Conservation (phyloP, 345 rosid genomes). For the Rhodomyrtus tomentosa region DNA sequence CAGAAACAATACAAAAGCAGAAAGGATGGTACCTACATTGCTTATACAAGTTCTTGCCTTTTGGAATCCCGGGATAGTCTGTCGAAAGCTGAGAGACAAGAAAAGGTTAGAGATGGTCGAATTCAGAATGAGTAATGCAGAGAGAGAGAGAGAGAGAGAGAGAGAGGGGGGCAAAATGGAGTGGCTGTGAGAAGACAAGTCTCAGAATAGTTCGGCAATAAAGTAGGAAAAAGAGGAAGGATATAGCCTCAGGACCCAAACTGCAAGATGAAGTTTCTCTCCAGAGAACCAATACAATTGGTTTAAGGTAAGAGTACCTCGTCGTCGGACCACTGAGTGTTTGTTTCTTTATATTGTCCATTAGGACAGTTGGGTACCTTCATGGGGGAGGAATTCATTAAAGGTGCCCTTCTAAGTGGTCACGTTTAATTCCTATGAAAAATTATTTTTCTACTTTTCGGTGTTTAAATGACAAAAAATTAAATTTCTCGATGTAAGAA, state of each 20-base stretch:
- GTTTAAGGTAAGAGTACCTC: too few relatives aligned
- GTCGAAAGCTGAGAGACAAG: neutral
- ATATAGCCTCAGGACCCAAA: neutral
- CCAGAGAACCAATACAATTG: too few relatives aligned
- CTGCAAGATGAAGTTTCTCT: neutral
- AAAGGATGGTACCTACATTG: neutral
- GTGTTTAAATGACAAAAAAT: too few relatives aligned
- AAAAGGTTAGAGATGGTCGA: neutral
- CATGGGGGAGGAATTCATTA: too few relatives aligned
- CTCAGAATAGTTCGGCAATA: neutral
- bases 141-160: conserved; percentile 6
- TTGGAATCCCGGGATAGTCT: neutral
- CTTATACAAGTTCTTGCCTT: neutral
- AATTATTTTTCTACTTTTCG: too few relatives aligned
- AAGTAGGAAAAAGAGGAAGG: neutral
- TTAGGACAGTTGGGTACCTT: too few relatives aligned
- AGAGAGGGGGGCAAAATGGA: neutral
- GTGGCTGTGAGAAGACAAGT: neutral
- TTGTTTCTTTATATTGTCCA: too few relatives aligned
- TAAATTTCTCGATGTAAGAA: too few relatives aligned
- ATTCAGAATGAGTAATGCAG: neutral
- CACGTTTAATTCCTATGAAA: too few relatives aligned
- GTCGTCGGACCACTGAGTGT: too few relatives aligned
- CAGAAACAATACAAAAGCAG: neutral
- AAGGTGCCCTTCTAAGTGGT: too few relatives aligned